These are phyloP conservation scores for Candida ipomoeae DNA, from an alignment of 805 yeast species.

Conservation along the genomic window DNA sequence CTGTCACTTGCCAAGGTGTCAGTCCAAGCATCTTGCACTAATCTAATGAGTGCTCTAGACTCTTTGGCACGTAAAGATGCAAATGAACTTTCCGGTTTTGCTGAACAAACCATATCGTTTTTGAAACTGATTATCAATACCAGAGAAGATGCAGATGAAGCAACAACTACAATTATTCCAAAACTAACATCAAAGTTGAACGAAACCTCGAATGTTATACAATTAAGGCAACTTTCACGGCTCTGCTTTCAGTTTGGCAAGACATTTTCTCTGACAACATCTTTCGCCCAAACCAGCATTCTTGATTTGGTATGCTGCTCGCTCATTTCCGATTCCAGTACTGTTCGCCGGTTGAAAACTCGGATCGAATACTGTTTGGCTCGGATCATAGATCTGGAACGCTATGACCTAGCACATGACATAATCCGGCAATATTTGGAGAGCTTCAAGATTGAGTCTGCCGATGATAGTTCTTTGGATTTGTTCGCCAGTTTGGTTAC, in stretches of 20 bases:
- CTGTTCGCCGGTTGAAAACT: not conserved
- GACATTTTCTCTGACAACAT: not conserved
- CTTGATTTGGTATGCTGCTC: conserved; percentile 3
- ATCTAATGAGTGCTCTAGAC: not conserved
- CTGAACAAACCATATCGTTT: not conserved
- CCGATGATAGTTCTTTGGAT: not conserved
- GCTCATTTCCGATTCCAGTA: not conserved
- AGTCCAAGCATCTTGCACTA: not conserved
- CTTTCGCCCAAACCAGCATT: conserved; percentile 1
- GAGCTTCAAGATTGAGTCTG: not conserved
- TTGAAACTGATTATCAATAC: not conserved
- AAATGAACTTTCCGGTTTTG: not conserved
- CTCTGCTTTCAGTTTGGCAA: conserved; percentile 11
- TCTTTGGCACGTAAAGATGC: not conserved
- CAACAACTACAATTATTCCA: not conserved
- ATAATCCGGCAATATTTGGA: not conserved
- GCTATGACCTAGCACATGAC: not conserved
- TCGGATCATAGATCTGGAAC: not conserved
- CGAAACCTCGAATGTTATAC: not conserved
- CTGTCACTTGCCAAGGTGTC: not conserved
- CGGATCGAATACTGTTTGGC: conserved; percentile 1
- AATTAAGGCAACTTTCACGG: conserved; percentile 6
- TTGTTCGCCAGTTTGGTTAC: not conserved
- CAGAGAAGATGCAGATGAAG: not conserved
- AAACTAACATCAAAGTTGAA: not conserved